Conservation (phyloP, 2,329 filamentous ascomycete species). For the Aspergillus persii region DNA sequence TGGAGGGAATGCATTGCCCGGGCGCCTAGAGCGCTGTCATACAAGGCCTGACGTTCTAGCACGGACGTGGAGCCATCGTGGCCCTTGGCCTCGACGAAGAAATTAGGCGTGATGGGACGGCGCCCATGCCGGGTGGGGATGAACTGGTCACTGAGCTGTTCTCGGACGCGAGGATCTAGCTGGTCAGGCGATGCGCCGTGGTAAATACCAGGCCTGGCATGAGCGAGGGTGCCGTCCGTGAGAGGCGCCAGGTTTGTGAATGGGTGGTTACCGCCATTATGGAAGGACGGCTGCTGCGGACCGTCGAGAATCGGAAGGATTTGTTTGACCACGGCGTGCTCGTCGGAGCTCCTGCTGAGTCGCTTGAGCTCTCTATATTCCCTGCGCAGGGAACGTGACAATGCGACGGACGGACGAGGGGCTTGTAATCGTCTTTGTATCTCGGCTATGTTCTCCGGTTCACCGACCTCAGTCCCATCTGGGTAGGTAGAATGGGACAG, state of each 20-base stretch:
- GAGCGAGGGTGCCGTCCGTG: not conserved
- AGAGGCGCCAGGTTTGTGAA: not conserved
- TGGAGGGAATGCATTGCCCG: conserved; percentile 4
- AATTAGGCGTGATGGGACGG: not conserved
- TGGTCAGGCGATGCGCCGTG: not conserved
- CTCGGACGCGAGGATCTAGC: not conserved
- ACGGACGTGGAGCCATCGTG: not conserved
- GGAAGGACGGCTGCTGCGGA: not conserved
- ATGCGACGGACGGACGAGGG: not conserved
- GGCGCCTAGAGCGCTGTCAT: conserved; percentile 3
- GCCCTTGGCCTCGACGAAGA: not conserved
- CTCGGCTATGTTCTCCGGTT: conserved; percentile 2
- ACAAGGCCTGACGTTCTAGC: not conserved
- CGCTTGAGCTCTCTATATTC: not conserved
- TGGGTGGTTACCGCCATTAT: not conserved
- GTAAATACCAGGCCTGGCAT: not conserved
- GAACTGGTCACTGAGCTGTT: conserved; percentile 1
- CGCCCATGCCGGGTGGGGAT: not conserved
- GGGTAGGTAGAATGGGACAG: not conserved
- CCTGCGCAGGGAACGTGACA: not conserved
- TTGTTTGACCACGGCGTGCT: not conserved
- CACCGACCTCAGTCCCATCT: not conserved
- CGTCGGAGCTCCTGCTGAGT: not conserved
- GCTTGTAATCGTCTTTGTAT: not conserved
- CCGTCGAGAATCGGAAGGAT: not conserved